Evolutionary conservation across 495 filamentous ascomycete species (phyloP).

Genomic region (Paragyromitra xinjiangensis): DNA sequence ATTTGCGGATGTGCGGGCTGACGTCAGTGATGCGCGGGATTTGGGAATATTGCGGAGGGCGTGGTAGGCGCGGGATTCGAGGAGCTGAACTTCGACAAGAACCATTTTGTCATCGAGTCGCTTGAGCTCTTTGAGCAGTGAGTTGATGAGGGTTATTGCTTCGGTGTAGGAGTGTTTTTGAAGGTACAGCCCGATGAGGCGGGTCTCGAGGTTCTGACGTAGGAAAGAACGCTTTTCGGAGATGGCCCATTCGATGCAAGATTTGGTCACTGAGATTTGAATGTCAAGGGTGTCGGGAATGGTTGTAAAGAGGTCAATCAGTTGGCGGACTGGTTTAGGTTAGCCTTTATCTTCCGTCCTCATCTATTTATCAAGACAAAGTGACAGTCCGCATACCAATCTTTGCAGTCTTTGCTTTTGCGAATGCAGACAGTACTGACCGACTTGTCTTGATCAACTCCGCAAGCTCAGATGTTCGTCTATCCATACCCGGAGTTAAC

Average conservation of each 20-base stretch:
- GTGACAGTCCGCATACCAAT: constrained; percentile 71
- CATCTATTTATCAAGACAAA: constrained; percentile 7
- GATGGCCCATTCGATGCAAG: constrained; percentile 98
- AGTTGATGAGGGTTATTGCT: constrained; percentile 94
- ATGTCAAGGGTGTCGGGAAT: constrained; percentile 93
- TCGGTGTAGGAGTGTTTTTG: constrained; percentile 96
- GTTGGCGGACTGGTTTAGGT: constrained; percentile 78
- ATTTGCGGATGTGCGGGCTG: constrained; percentile 90
- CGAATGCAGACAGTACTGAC: constrained; percentile 90
- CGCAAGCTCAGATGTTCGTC: constrained; percentile 80
- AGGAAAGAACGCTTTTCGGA: constrained; percentile 92
- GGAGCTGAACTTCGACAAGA: constrained; percentile 96
- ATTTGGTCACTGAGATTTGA: constrained; percentile 92
- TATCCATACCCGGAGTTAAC: constrained; percentile 40
- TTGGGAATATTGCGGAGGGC: constrained; percentile 96
- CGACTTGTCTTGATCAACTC: constrained; percentile 90
- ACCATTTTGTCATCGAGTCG: constrained; percentile 98
- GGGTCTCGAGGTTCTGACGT: constrained; percentile 96
- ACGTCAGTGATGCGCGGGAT: constrained; percentile 92
- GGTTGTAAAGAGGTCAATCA: constrained; percentile 91
- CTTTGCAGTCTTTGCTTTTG: constrained; percentile 98
- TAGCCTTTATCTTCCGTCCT: constrained; percentile 26
- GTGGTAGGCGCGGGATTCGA: constrained; percentile 96
- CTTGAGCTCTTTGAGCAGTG: constrained; percentile 92
- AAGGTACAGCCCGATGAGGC: constrained; percentile 92